These are phyloP conservation scores for Auriscalpium microsporum DNA, from an alignment of 768 basidiomycete genomes.

Conservation along the genomic window DNA sequence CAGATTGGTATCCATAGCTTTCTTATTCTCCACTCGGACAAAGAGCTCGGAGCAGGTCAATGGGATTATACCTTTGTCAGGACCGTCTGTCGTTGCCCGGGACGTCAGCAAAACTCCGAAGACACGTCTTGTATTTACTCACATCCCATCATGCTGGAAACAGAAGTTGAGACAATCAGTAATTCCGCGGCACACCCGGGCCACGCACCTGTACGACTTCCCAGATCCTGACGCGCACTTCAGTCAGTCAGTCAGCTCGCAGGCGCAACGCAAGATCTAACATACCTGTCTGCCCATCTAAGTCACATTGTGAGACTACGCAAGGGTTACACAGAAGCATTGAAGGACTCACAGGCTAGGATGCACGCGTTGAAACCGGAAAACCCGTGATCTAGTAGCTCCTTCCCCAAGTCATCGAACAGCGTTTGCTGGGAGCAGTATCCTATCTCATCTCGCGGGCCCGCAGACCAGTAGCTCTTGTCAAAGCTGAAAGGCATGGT, in stretches of 20 bases:
- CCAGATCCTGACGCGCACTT: slow-evolving; percentile 55
- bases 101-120: not conserved
- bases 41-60: slow-evolving; percentile 93
- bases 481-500: slow-evolving; percentile 90
- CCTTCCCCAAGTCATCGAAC: slow-evolving; percentile 90
- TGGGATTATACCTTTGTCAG: slow-evolving; percentile 96
- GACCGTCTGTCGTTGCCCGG: slow-evolving; percentile 50
- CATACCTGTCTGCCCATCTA: slow-evolving; percentile 83
- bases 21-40: slow-evolving; percentile 64
- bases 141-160: slow-evolving; percentile 89
- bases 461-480: slow-evolving; percentile 97
- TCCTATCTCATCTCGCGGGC: slow-evolving; percentile 75
- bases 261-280: not conserved
- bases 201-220: slow-evolving; percentile 79
- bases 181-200: not conserved
- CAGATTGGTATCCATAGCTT: slow-evolving; percentile 53
- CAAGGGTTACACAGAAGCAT: slow-evolving; percentile 5
- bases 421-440: slow-evolving; percentile 95
- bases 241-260: not conserved
- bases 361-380: slow-evolving; percentile 97
- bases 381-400: slow-evolving; percentile 92
- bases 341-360: slow-evolving; percentile 78
- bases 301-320: not conserved
- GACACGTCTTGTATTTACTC: slow-evolving; percentile 28
- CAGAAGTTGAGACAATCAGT: not conserved